Evolutionary conservation across 768 basidiomycete genomes (phyloP), one percentile per base, ranked within the genome.

Genomic region (Dendrothele bispora): DNA sequence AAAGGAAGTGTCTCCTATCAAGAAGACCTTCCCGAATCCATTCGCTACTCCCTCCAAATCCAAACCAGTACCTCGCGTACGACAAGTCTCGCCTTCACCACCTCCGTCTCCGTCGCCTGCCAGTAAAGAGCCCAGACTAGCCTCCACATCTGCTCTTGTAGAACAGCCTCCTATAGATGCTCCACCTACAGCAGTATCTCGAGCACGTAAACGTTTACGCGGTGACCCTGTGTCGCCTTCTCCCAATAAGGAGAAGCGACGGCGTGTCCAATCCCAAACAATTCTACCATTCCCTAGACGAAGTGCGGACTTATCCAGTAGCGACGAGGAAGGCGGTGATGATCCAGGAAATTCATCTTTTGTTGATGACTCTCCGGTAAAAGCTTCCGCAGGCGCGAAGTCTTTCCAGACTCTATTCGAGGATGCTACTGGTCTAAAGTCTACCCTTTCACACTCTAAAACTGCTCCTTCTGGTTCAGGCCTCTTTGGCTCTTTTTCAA

Each of bases 211-310:
- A 62, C 83, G 89, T 46, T 73, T 91, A 15, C 80, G 89, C 26
- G 89, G 89, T 22, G 89, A 91, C 58, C 83, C 83, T 1, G 88
- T 91, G 2, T 91, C 89, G 0, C 89, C 89, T 3, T 88, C 89
- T 15, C 89, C 89, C 3, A 80, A 76, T 59, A 90, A 89, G 62
- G 80, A 80, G 59, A 91, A 90, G 62, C 78, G 84, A 49, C 75
- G 75, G 60, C 85, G 86, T 34, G 60, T 81, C 43, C 60, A 62
- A 29, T 70, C 77, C 5, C 74, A 75, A 17, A 62, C 64, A 7
- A 55, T 56, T 26, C 62, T 74, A 34, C 61, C 72, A 15, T 70
- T 77, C 51, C 56, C 72, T 34, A 64, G 57, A 36, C 52, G 60
- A 30, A 64, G 55, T 37, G 50, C 69, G 5, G 56, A 64, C 40